Evolutionary conservation across 257 asterid genomes (phyloP).

Genomic region (Prunella vulgaris): DNA sequence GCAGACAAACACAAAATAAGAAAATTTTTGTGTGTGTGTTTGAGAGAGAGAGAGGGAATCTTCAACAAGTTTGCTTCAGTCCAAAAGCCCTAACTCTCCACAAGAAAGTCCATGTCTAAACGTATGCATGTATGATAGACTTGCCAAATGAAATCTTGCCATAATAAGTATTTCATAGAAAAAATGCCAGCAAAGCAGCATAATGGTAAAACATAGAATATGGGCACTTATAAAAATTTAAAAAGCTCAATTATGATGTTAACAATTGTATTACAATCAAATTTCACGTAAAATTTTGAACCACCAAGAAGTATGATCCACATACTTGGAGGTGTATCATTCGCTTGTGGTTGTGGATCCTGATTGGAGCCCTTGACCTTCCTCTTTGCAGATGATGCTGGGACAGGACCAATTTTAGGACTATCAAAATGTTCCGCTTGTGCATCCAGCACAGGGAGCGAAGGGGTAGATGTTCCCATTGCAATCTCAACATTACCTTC

Average conservation of each 20-base stretch:
- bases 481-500: constrained; percentile 15
- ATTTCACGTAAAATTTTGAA: neutral
- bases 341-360: constrained; percentile 26
- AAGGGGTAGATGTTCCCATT: constrained; percentile 1
- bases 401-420: constrained; percentile 14
- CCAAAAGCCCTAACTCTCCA: neutral
- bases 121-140: neutral
- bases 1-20: neutral
- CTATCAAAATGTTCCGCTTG: constrained; percentile 26
- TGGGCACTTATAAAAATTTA: neutral
- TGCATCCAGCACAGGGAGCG: constrained; percentile 9
- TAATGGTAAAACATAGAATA: neutral
- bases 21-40: neutral
- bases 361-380: constrained; percentile 21
- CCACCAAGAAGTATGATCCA: neutral
- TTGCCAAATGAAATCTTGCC: neutral
- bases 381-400: constrained; percentile 22
- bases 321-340: constrained; percentile 38
- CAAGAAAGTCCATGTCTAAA: neutral
- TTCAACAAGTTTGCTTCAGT: neutral
- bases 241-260: neutral
- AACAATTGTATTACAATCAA: neutral
- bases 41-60: neutral
- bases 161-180: neutral
- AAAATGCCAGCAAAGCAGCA: neutral